These are phyloP conservation scores for Akebia trifoliata DNA, from an alignment of 164 flowering plant genomes.

Conservation along the genomic window DNA sequence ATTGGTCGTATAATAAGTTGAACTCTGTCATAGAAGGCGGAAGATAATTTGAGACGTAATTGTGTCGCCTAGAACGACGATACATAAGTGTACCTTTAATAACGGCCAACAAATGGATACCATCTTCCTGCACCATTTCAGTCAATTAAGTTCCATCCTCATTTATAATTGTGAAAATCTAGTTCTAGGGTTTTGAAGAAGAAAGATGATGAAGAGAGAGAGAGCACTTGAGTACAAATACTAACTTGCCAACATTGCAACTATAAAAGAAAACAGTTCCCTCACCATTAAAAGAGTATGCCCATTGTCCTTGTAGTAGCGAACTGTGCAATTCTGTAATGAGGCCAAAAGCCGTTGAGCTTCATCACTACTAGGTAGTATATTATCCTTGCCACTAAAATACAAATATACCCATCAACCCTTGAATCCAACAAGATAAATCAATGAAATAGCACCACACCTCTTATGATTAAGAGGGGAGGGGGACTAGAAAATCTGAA, in stretches of 20 bases:
- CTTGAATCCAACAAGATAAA: background rate
- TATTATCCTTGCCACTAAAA: constrained; percentile 71
- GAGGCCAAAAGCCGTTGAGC: constrained; percentile 44
- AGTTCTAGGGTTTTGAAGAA: no score
- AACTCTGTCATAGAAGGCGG: constrained; percentile 65
- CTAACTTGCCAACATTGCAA: background rate
- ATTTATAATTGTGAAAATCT: no score
- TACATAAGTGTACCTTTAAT: constrained; percentile 67
- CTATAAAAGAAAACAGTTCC: background rate
- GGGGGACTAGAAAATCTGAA: no score
- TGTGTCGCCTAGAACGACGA: constrained; percentile 51
- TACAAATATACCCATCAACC: background rate
- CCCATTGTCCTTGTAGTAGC: constrained; percentile 64
- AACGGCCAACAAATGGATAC: constrained; percentile 56
- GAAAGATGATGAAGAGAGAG: no score
- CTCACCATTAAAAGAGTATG: constrained; percentile 76
- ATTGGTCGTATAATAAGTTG: constrained; percentile 26
- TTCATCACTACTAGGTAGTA: constrained; percentile 80
- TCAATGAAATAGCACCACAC: background rate
- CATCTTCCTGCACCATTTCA: constrained; percentile 66
- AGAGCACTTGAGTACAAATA: no score
- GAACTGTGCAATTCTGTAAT: constrained; percentile 54
- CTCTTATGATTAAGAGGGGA: no score
- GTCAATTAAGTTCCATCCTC: constrained; percentile 1
- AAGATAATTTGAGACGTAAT: constrained; percentile 52